These are phyloP conservation scores for Zea luxurians DNA, from an alignment of 176 grass and related monocot species.

Conservation along the genomic window DNA sequence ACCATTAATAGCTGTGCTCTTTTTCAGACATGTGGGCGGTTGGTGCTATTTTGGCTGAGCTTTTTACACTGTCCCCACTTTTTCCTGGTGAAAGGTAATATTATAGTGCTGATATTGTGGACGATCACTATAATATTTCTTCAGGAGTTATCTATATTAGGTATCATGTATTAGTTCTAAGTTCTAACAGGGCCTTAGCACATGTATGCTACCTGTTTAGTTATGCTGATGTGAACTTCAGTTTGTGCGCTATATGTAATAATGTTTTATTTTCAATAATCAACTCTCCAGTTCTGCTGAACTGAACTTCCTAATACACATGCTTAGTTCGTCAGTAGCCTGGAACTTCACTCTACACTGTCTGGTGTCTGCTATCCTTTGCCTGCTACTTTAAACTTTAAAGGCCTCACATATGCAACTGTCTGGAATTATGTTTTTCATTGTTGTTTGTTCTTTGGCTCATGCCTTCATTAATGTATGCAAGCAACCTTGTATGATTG, in stretches of 20 bases:
- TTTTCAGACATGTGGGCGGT: constrained; percentile 87
- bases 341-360: not conserved
- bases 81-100: constrained; percentile 90
- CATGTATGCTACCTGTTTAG: not conserved
- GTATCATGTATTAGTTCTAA: not conserved
- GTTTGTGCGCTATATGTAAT: not conserved
- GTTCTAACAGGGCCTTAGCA: not conserved
- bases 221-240: constrained; percentile 4
- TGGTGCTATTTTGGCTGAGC: constrained; percentile 91
- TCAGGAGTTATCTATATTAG: not conserved
- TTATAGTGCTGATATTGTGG: not conserved
- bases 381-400: not conserved
- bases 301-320: not conserved
- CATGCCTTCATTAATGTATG: not conserved
- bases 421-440: not conserved
- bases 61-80: constrained; percentile 76
- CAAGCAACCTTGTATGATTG: not conserved
- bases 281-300: not conserved
- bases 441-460: not conserved
- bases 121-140: not conserved
- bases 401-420: constrained; percentile 2
- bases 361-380: not conserved
- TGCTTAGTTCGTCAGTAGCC: not conserved
- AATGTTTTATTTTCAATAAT: not conserved
- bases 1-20: constrained; percentile 13